Base-by-base conservation (phyloP, 139 green algal genomes). In the Volvox reticuliferus region DNA sequence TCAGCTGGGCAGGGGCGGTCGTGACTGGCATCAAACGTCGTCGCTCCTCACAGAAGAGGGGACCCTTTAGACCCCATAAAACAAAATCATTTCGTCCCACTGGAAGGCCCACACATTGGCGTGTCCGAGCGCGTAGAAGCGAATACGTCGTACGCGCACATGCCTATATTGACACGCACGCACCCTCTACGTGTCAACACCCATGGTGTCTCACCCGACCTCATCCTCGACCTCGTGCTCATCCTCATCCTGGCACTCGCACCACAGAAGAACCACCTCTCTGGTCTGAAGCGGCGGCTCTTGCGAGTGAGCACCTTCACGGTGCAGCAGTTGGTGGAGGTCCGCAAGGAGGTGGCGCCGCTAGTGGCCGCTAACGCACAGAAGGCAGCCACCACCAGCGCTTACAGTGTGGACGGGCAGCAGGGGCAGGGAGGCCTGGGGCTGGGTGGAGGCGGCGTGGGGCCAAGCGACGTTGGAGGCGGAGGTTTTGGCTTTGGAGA, bases 261-360 rank as follows among this genome's bases (percentile, higher is more conserved):
- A 14, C 78, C 75, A 92, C 96, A 98, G 95, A 98, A 99, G 76
- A 99, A 99, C 93, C 98, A 99, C 95, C 94, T 99, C 77, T 97
- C 95, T 0, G 98, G 98, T 2, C 91, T 98, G 14, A 91, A 97
- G 92, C 96, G 96, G 28, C 93, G 93, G 77, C 95, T 99, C 89
- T 95, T 99, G 18, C 98, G 98, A 92, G 65, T 99, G 3, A 94
- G 50, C 76, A 99, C 98, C 92, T 96, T 90, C 82, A 99, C 96
- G 33, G 92, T 97, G 32, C 95, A 98, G 75, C 93, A 98, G 86
- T 94, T 99, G 62, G 96, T 97, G 94, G 97, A 99, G 26, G 97
- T 99, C 71, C 95, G 94, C 22, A 82, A 91, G 12, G 96, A 99
- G 86, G 67, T 99, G 37, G 33, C 87, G 88, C 97, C 98, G 28